Evolutionary conservation across 805 yeast species (phyloP).

Genomic region (Danielia oregonensis): DNA sequence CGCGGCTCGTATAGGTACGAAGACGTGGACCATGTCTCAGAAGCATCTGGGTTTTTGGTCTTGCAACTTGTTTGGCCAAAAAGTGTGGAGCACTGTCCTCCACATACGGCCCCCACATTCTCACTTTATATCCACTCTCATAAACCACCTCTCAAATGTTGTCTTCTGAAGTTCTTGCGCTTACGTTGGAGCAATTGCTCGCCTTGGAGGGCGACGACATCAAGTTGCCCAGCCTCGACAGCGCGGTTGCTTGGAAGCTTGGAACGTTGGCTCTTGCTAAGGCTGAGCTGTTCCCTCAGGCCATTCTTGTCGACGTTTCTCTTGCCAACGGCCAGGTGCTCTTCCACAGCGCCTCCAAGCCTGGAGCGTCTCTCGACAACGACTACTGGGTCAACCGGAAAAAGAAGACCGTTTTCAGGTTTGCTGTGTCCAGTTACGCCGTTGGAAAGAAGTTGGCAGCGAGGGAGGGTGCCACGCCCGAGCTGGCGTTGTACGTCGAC

Average conservation of each 20-base stretch:
- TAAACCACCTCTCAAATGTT: too few relatives aligned
- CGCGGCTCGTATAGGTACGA: too few relatives aligned
- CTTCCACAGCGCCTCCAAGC: conserved; percentile 40
- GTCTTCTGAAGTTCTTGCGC: too few relatives aligned
- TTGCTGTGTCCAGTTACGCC: conserved; percentile 44
- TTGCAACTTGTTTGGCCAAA: too few relatives aligned
- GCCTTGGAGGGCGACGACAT: conserved; percentile 13
- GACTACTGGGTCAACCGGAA: conserved; percentile 53
- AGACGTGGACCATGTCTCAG: too few relatives aligned
- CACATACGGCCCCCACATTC: too few relatives aligned
- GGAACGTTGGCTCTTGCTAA: conserved; percentile 40
- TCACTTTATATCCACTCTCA: too few relatives aligned
- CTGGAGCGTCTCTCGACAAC: conserved; percentile 45
- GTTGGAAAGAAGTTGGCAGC: conserved; percentile 42
- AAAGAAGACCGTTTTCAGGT: conserved; percentile 44
- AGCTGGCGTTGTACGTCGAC: conserved; percentile 36
- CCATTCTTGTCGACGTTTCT: conserved; percentile 48
- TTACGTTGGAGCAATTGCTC: conserved; percentile 9
- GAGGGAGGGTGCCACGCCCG: conserved; percentile 25
- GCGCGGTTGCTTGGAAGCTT: conserved; percentile 42
- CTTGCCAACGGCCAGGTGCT: conserved; percentile 43
- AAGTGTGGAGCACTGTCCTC: too few relatives aligned
- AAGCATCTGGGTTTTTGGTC: too few relatives aligned
- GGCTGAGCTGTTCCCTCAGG: conserved; percentile 25
- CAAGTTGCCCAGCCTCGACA: conserved; percentile 23